Conservation (phyloP, 768 basidiomycete genomes). For the Naganishia onofrii region DNA sequence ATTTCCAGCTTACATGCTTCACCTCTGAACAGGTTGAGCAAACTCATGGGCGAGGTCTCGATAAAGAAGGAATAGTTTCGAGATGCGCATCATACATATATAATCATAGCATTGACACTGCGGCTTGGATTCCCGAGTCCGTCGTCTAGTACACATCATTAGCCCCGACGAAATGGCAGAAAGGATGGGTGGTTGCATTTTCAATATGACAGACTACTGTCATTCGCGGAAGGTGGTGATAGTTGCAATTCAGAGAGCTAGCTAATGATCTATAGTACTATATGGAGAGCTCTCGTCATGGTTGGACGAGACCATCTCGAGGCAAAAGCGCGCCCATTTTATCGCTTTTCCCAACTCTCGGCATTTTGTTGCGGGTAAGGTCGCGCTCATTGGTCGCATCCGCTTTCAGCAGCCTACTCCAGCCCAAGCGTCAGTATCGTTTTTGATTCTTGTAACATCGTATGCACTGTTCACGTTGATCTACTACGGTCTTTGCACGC, state of each 20-base stretch:
- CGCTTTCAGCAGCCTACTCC: background rate
- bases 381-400: conserved; percentile 5
- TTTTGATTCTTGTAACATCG: conserved; percentile 7
- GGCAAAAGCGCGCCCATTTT: background rate
- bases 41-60: conserved; percentile 14
- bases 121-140: background rate
- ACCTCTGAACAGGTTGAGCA: conserved; percentile 9
- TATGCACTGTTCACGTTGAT: background rate
- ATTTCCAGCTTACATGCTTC: background rate
- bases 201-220: background rate
- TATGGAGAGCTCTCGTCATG: background rate
- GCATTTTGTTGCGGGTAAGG: background rate
- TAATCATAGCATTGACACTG: background rate
- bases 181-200: too few relatives aligned
- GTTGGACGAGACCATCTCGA: too few relatives aligned
- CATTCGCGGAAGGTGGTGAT: background rate
- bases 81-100: background rate
- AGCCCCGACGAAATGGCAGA: too few relatives aligned
- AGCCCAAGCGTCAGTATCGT: background rate
- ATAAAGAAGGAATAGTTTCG: conserved; percentile 11
- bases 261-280: too few relatives aligned
- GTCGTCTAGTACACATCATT: too few relatives aligned
- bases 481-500: background rate
- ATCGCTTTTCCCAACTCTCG: background rate
- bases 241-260: background rate